Base-by-base conservation (phyloP, 768 basidiomycete genomes). In the Lepiota venenata region DNA sequence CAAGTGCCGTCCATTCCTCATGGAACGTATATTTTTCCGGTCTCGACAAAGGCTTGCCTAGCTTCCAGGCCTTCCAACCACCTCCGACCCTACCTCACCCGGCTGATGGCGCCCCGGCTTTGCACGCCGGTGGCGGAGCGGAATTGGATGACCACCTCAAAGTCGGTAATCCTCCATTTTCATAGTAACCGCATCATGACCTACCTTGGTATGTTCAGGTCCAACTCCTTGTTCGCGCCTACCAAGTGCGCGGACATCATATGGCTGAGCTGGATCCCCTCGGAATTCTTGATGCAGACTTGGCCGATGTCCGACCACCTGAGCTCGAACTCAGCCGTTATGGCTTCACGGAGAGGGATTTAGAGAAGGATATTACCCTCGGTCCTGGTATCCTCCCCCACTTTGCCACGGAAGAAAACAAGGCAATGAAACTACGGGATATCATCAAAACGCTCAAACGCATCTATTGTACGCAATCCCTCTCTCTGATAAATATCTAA, bases 161-260 rank as follows among this genome's bases (percentile, higher is more conserved):
- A 81, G 96, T 93, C 53, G 50, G 74, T 56, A 11, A 32, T 25
- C 2, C 25, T 25, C 16, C 46, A 16, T 27, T 48, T 35, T 53
- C 18, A 37, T 48, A 12, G 36, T 61, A 42, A 40, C 47, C n/a
- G 27, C 18, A 15, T 32, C 36, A 38, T 35, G 16, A 21, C 12
- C 52, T 52, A 25, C 39, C 22, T 22, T 60, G 18, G 53, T 40
- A 11, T 46, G 20, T 39, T 2, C 65, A 98, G 96, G 88, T 93
- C 15, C 97, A 99, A 89, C 81, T 98, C 25, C 86, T 99, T 53
- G 93, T 98, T 49, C 88, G 97, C 53, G 97, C 97, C 2, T 99
- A 97, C 73, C 97, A 99, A 84, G 97, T 99, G 15, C 91, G 96
- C 56, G 97, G 97, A 14, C 97, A 99, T 64, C 94, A 98, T 63